phyloP scores from a whole-genome alignment of 1,284 basidiomycete genomes.

The Apiotrichum sp. region DNA sequence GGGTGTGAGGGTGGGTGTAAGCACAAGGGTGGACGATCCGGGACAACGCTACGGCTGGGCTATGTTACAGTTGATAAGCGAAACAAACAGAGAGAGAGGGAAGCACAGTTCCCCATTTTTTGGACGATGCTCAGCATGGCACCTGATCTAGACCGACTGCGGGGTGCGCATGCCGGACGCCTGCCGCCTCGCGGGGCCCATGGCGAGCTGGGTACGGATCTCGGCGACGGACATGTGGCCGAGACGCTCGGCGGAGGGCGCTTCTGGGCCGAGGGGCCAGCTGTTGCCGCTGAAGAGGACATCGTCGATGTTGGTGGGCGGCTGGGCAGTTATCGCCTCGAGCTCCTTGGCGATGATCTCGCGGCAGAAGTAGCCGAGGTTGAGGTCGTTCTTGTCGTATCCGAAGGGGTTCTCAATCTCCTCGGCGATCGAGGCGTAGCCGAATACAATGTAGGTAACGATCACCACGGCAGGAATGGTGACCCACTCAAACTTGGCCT shows the following conservation, averaged over 20 bases:
- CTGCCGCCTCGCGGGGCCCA: not conserved
- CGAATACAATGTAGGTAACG: slow-evolving; percentile 44
- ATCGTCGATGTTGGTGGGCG: slow-evolving; percentile 27
- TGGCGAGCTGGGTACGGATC: slow-evolving; percentile 8
- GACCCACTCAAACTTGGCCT: slow-evolving; percentile 54
- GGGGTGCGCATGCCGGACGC: not conserved
- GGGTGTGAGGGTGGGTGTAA: too few relatives aligned
- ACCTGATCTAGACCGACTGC: not conserved
- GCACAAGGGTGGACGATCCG: too few relatives aligned
- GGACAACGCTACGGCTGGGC: too few relatives aligned
- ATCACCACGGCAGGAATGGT: slow-evolving; percentile 56
- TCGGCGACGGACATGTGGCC: not conserved
- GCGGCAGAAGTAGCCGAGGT: slow-evolving; percentile 41
- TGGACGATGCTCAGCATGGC: too few relatives aligned
- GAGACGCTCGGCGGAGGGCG: slow-evolving; percentile 9
- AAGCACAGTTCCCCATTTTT: too few relatives aligned
- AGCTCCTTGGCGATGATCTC: slow-evolving; percentile 45
- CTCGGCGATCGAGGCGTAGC: slow-evolving; percentile 39
- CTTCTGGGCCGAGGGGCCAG: slow-evolving; percentile 15
- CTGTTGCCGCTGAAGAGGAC: slow-evolving; percentile 34
- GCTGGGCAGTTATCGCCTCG: slow-evolving; percentile 37
- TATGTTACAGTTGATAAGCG: too few relatives aligned
- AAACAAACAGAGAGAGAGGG: too few relatives aligned
- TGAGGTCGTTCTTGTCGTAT: slow-evolving; percentile 41
- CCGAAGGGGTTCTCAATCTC: slow-evolving; percentile 46